Evolutionary conservation across 2,329 filamentous ascomycete species (phyloP), one percentile per base, ranked within the genome.

Genomic region (Phoma herbarum): DNA sequence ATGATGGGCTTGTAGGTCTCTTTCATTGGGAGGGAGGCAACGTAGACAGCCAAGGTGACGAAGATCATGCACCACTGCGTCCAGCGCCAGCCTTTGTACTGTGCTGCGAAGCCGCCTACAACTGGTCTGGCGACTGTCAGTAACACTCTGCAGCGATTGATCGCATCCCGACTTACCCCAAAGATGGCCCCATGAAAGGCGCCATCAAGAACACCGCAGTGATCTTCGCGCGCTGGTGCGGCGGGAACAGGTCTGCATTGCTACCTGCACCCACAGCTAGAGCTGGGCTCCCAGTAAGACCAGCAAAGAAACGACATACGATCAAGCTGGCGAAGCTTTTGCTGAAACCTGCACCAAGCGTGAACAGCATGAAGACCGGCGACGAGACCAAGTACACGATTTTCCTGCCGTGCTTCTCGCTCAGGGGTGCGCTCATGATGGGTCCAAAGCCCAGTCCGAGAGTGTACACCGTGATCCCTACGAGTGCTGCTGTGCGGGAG

Each of bases 221-320:
- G 0, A 75, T 64, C 5, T 75, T 52, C 0, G 78, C 79, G 20
- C 78, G 62, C 31, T 69, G 52, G 2, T 68, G 64, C 0, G 74
- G 71, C 2, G 64, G 57, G 43, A 75, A 79, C 25, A 81, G 29
- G 61, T 81, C 80, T 7, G 77, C 77, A 50, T 70, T 76, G 2
- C 75, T 80, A 0, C 79, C 80, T 5, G 74, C 75, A 4, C 78
- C 79, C 2, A 81, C 77, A 2, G 79, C 78, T 1, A 82, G 68
- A 1, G 76, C 74, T 82, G 65, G 90, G 84, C 41, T 88, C 26
- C 89, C 90, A 62, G 90, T 90, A 72, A 89, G 73, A 0, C 90
- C 89, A 47, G 91, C 90, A 67, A 93, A 90, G 79, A 94, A 88
- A 2, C 87, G 79, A 25, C 86, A 77, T 9, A 87, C 73, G 47